These are phyloP conservation scores for Nakazawaea peltata DNA, from an alignment of 805 yeast species.

Conservation along the genomic window DNA sequence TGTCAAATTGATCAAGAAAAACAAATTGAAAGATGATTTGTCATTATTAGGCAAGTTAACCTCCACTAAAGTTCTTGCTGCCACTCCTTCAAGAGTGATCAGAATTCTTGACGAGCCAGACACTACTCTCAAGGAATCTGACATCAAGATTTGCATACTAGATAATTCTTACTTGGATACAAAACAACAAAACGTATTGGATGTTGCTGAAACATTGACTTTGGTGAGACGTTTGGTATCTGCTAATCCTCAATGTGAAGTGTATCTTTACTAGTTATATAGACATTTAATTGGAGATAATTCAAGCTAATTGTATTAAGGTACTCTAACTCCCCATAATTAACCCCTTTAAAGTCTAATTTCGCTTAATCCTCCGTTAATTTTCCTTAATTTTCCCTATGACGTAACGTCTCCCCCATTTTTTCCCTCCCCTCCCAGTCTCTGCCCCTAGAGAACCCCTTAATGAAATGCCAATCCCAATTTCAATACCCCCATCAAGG, in stretches of 20 bases:
- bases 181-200: constrained; percentile 56
- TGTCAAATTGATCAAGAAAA: constrained; percentile 67
- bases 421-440: too few relatives aligned
- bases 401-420: too few relatives aligned
- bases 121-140: constrained; percentile 28
- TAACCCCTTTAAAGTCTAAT: too few relatives aligned
- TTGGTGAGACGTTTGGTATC: constrained; percentile 30
- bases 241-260: constrained; percentile 31
- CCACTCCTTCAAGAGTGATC: constrained; percentile 55
- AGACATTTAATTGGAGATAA: too few relatives aligned
- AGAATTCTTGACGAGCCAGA: constrained; percentile 39
- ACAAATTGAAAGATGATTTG: constrained; percentile 58
- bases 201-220: constrained; percentile 36
- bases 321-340: too few relatives aligned
- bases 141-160: constrained; percentile 46
- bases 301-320: too few relatives aligned
- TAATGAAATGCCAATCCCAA: too few relatives aligned
- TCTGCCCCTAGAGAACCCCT: too few relatives aligned
- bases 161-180: constrained; percentile 57
- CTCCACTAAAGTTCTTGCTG: constrained; percentile 42
- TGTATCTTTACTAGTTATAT: constrained; percentile 49
- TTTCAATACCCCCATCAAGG: too few relatives aligned
- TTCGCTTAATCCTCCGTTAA: too few relatives aligned
- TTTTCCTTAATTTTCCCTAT: too few relatives aligned
- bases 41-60: constrained; percentile 34